Conservation (phyloP, 768 basidiomycete genomes). For the Calocybe indica region DNA sequence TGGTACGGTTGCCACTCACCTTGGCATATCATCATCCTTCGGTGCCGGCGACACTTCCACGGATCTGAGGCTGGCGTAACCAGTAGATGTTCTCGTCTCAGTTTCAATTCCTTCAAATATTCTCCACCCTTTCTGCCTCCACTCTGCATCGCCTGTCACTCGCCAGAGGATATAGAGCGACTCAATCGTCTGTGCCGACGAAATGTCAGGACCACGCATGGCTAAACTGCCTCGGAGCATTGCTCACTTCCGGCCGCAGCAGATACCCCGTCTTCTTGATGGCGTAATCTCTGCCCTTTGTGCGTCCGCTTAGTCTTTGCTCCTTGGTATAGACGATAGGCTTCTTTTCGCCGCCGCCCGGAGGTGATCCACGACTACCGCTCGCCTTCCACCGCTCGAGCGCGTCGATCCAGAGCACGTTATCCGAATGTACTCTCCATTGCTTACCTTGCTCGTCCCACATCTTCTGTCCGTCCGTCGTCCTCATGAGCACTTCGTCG, state of each 20-base stretch:
- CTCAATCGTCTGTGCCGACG: constrained; percentile 53
- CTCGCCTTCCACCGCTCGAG: constrained; percentile 42
- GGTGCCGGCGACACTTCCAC: constrained; percentile 38
- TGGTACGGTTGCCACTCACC: constrained; percentile 31
- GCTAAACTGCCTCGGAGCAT: not conserved
- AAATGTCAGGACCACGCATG: not conserved
- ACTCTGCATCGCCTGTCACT: constrained; percentile 57
- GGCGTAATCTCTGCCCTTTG: constrained; percentile 46
- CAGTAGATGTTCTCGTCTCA: constrained; percentile 48
- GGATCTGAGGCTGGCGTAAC: constrained; percentile 53
- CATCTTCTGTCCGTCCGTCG: constrained; percentile 10
- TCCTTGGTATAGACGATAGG: constrained; percentile 31
- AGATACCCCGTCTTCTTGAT: constrained; percentile 43
- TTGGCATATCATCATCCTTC: constrained; percentile 63
- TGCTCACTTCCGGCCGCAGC: constrained; percentile 64
- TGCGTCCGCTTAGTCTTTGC: constrained; percentile 17
- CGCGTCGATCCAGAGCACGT: constrained; percentile 40
- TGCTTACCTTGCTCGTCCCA: constrained; percentile 11
- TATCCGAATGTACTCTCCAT: constrained; percentile 14
- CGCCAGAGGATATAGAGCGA: constrained; percentile 69
- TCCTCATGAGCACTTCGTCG: constrained; percentile 45
- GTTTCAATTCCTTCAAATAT: constrained; percentile 65
- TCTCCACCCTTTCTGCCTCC: constrained; percentile 68
- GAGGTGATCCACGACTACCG: constrained; percentile 41
- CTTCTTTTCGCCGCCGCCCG: constrained; percentile 42